Base-by-base conservation (phyloP, 306 rosid genomes). In the Pterocarpus macrocarpus region DNA sequence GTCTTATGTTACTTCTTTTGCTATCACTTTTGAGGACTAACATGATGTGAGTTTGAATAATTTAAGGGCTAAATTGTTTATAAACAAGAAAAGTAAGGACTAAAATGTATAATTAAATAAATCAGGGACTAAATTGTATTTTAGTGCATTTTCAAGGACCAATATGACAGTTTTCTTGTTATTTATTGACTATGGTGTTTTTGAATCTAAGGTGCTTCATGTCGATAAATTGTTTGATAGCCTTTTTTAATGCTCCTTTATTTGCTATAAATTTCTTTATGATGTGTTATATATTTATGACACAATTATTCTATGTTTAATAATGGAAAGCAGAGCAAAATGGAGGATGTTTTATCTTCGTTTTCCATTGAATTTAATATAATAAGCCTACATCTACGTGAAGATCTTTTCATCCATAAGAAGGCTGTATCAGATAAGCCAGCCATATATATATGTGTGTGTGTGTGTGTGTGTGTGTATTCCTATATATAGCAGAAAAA, bases 11-110 rank as follows among this genome's bases (percentile, higher is more conserved):
- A 35, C 65, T 47, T 13, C 34, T 59, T 52, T 76, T 62, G 62
- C 43, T 77, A 39, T 70, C 57, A 69, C 13, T 76, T 76, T 45
- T 69, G 11, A 50, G 71, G 53, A 41, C 7, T 63, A 55, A 61
- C 69, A 63, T 64, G 69, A 53, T 55, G 38, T 32, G 34, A 38
- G 70, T 77, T 64, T 16, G 68, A 53, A 30, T 55, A 50, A 71
- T 76, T 69, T 76, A 16, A 61, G 44, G 44, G 61, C 50, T 36
- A 44, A 67, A 22, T 57, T 7, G 32, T n/a, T n/a, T n/a, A 1
- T 14, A 53, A 53, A 53, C 1, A 14, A 50, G 44, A 50, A 50
- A 50, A 12, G 57, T 69, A n/a, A 47, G 41, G 33, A 69, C 49
- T 43, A 22, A 30, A 33, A 39, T 5, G 9, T 17, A 73, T 36